Conservation (phyloP, 1,284 basidiomycete species). For the Rhodotorula sp. region DNA sequence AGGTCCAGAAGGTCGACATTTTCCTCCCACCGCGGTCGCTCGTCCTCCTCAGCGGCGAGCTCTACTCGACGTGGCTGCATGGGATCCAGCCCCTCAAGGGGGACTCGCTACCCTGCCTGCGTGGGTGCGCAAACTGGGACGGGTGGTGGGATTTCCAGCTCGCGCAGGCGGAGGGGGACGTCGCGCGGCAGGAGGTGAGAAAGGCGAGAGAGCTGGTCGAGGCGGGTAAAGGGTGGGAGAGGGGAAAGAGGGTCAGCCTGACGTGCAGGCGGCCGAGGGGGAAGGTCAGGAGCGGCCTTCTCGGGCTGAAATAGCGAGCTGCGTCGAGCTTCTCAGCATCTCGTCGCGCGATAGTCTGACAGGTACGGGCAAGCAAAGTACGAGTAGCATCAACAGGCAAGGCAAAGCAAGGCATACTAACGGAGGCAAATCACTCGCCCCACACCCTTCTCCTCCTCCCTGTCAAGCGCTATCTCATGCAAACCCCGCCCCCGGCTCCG, state of each 20-base stretch:
- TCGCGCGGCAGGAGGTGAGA: slow-evolving; percentile 53
- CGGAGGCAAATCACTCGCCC: neutral
- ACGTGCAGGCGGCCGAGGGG: slow-evolving; percentile 78
- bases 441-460: no score
- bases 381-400: neutral
- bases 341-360: no score
- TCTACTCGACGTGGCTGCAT: slow-evolving; percentile 73
- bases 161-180: slow-evolving; percentile 51
- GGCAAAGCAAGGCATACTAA: neutral
- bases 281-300: slow-evolving; percentile 56
- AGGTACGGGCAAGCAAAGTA: no score
- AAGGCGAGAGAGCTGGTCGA: slow-evolving; percentile 21
- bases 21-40: slow-evolving; percentile 79
- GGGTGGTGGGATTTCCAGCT: slow-evolving; percentile 39
- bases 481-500: neutral
- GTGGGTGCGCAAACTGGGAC: slow-evolving; percentile 56
- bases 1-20: slow-evolving; percentile 57
- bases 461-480: neutral
- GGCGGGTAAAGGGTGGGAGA: slow-evolving; percentile 52
- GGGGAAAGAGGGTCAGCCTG: slow-evolving; percentile 72
- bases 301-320: neutral
- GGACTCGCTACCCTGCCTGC: slow-evolving; percentile 14
- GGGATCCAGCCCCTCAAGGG: slow-evolving; percentile 61
- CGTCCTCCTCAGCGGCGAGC: slow-evolving; percentile 67
- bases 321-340: no score